phyloP scores from a whole-genome alignment of 106 monocot species.

The Hemerocallis citrina region DNA sequence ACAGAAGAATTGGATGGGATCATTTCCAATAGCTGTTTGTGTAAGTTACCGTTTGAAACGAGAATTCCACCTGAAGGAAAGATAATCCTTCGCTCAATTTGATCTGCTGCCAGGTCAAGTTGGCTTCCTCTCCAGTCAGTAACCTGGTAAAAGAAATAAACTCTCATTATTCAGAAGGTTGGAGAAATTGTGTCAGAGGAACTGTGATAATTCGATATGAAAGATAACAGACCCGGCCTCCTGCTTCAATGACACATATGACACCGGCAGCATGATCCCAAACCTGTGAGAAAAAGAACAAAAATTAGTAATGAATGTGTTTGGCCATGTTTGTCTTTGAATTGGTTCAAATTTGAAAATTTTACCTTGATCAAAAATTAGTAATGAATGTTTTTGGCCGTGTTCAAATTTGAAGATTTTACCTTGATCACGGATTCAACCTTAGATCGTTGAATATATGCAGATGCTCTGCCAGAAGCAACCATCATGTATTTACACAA shows the following conservation, averaged over 20 bases:
- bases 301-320: not conserved
- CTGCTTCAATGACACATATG: constrained; percentile 75
- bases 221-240: constrained; percentile 50
- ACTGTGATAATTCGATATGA: too few species aligned
- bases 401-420: not conserved
- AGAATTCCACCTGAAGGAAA: constrained; percentile 66
- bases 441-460: constrained; percentile 52
- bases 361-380: constrained; percentile 57
- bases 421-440: constrained; percentile 53
- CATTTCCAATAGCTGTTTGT: constrained; percentile 45
- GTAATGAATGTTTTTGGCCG: not conserved
- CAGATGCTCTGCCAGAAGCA: constrained; percentile 75
- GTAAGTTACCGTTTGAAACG: constrained; percentile 58
- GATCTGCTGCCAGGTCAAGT: constrained; percentile 55
- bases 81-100: constrained; percentile 37
- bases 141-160: too few species aligned
- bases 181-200: too few species aligned
- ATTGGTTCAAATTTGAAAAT: not conserved
- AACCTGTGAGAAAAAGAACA: constrained; percentile 21
- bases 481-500: constrained; percentile 87
- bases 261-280: constrained; percentile 93
- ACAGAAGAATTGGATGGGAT: constrained; percentile 37
- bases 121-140: constrained; percentile 68
- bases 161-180: too few species aligned
- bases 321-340: not conserved